Evolutionary conservation across 2,329 filamentous ascomycete species (phyloP), one percentile per base, ranked within the genome.

Genomic region (Tolypocladium endophyticum): DNA sequence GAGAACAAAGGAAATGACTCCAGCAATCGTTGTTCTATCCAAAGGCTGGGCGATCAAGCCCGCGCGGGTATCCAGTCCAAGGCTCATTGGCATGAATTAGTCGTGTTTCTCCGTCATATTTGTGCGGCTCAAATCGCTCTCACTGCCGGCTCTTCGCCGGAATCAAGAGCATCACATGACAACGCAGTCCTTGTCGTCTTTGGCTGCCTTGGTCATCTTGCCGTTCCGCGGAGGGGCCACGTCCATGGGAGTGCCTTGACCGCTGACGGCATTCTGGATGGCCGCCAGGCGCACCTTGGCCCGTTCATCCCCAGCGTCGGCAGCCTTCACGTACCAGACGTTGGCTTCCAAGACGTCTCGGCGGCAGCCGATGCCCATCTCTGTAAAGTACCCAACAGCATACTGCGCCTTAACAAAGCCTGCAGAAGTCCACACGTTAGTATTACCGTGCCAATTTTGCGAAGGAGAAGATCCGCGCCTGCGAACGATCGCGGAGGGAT

Each of bases 321-420:
- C 93, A 6, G 94, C 94, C 73, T 90, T 90, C 66, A 99, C 93
- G 71, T 99, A 99, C 93, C 92, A 97, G 38, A 96, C 90, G 69
- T 99, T 99, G 66, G 94, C 93, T 73, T 97, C 92, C 52, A 99
- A 82, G n/a, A 93, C 87, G 72, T 99, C 94, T 56, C 91, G 87
- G 43, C 92, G 89, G 72, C 92, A 97, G 56, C 94, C 94, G 67
- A 99, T 97, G 63, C 94, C 94, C 90, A 95, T 96, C 73, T 99
- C 94, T 6, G 92, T 97, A 72, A 99, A 99, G 75, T 97, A 97
- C 53, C 92, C 94, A 28, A 96, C 85, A 0, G 94, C 91, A 68
- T 97, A 99, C 72, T 97, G 86, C n/a, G 94, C 94, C 67, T 85
- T 86, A 63, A 83, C 80, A 61, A 79, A 83, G 56, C 85, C 88